These are phyloP conservation scores for Xylaria nigripes DNA, from an alignment of 495 filamentous ascomycete genomes.

Conservation along the genomic window DNA sequence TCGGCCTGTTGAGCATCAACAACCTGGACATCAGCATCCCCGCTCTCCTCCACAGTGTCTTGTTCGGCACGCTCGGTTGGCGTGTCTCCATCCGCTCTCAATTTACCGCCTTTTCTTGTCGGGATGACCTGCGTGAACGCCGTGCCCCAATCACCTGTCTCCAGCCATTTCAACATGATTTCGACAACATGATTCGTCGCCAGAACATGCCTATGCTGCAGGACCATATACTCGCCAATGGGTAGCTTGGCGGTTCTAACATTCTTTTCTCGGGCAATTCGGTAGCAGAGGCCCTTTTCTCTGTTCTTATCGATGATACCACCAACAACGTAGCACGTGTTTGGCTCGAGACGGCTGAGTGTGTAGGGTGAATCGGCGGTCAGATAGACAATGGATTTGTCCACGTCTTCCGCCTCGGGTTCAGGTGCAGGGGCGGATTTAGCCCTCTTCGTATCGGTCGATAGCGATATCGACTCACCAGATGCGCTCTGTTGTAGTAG, in stretches of 20 bases:
- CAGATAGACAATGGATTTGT: slow-evolving; percentile 65
- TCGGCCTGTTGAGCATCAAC: background rate
- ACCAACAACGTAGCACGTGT: slow-evolving; percentile 87
- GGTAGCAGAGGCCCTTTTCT: slow-evolving; percentile 89
- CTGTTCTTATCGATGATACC: slow-evolving; percentile 93
- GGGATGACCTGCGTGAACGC: slow-evolving; percentile 85
- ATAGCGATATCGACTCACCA: slow-evolving; percentile 21
- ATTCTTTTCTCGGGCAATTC: slow-evolving; percentile 61
- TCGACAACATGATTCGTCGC: slow-evolving; percentile 93
- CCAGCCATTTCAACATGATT: slow-evolving; percentile 91
- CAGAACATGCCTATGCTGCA: slow-evolving; percentile 74
- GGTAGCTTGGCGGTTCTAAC: slow-evolving; percentile 84
- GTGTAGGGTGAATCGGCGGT: slow-evolving; percentile 79
- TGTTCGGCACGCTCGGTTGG: slow-evolving; percentile 22
- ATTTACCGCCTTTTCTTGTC: slow-evolving; percentile 65
- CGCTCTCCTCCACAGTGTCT: slow-evolving; percentile 5
- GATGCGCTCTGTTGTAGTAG: slow-evolving; percentile 39
- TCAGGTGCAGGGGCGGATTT: slow-evolving; percentile 17
- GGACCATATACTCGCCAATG: slow-evolving; percentile 84
- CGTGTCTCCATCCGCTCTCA: slow-evolving; percentile 28
- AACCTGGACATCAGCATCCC: background rate
- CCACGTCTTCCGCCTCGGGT: slow-evolving; percentile 28
- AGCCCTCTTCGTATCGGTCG: slow-evolving; percentile 11
- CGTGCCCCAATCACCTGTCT: slow-evolving; percentile 78
- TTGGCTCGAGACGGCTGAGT: slow-evolving; percentile 66